Percentiles rank a stretch among this genome's conserved stretches.
These are phyloP conservation scores for Erysimum cheiri DNA, from an alignment of 441 rosid genomes.

Conservation along the genomic window DNA sequence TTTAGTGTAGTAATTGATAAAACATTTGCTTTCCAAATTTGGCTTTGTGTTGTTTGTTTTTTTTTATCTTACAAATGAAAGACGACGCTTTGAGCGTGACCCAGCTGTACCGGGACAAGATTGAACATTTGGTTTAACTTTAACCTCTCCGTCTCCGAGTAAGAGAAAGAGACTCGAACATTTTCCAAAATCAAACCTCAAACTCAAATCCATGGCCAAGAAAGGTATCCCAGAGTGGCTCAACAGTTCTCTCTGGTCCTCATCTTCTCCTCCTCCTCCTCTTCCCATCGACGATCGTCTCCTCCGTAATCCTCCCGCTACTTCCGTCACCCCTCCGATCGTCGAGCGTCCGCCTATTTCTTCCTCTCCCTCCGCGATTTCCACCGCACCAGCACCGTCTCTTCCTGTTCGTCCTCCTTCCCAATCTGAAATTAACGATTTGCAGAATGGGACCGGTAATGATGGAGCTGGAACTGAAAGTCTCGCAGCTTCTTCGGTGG, in stretches of 20 bases:
- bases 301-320: slow-evolving; percentile 45
- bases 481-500: slow-evolving; percentile 43
- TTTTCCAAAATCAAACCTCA: slow-evolving; percentile 23
- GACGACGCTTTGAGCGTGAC: background rate
- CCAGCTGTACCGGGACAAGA: slow-evolving; percentile 9
- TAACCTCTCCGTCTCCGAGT: slow-evolving; percentile 8
- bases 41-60: too few relatives aligned
- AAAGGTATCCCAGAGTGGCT: slow-evolving; percentile 96
- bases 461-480: slow-evolving; percentile 41
- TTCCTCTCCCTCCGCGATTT: slow-evolving; percentile 30
- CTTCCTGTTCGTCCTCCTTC: slow-evolving; percentile 53
- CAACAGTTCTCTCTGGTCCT: slow-evolving; percentile 91
- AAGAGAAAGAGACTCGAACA: background rate
- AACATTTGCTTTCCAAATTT: background rate
- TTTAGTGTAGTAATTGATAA: too few relatives aligned
- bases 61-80: background rate
- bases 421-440: slow-evolving; percentile 54
- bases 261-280: slow-evolving; percentile 50
- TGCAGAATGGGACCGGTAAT: slow-evolving; percentile 36
- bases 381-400: slow-evolving; percentile 43
- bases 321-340: slow-evolving; percentile 42
- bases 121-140: background rate
- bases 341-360: slow-evolving; percentile 44
- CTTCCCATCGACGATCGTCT: slow-evolving; percentile 52
- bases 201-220: slow-evolving; percentile 57